Percentiles rank a stretch among this genome's conserved stretches.
Evolutionary conservation across 2,329 filamentous ascomycete species (phyloP).

Genomic region (Uncinocarpus reesii): DNA sequence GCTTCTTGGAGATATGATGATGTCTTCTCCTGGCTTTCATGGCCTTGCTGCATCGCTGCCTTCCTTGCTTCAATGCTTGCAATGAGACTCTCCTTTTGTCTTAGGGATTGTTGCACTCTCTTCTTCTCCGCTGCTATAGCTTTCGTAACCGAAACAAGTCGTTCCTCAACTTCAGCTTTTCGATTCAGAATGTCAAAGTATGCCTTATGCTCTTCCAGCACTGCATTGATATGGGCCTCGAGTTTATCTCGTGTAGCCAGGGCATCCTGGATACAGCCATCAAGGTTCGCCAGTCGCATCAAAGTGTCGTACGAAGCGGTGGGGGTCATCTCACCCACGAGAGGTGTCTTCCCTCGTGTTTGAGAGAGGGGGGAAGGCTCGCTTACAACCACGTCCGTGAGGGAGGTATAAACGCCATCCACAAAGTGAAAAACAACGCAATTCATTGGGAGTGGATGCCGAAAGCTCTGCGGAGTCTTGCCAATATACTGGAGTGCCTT

Average conservation of each 20-base stretch:
- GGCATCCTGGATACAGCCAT: conserved; percentile 84
- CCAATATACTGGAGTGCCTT: conserved; percentile 69
- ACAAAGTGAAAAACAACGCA: conserved; percentile 74
- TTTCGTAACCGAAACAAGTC: conserved; percentile 34
- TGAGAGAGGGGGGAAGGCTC: conserved; percentile 19
- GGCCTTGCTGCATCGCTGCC: conserved; percentile 57
- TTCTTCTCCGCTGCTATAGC: conserved; percentile 55
- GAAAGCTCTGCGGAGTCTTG: conserved; percentile 51
- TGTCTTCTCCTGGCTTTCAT: conserved; percentile 48
- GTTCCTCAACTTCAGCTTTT: conserved; percentile 33
- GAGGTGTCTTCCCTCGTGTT: conserved; percentile 14
- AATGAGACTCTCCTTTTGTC: conserved; percentile 56
- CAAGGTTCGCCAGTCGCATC: conserved; percentile 78
- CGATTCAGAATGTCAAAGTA: conserved; percentile 25
- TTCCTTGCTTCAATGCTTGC: conserved; percentile 56
- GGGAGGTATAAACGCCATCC: conserved; percentile 75
- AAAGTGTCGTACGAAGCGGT: conserved; percentile 80
- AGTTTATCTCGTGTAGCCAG: conserved; percentile 64
- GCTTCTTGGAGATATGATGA: conserved; percentile 54
- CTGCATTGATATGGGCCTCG: conserved; percentile 62
- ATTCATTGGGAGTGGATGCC: conserved; percentile 67
- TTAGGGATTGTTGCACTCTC: conserved; percentile 51
- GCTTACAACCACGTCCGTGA: conserved; percentile 52
- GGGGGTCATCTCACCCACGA: conserved; percentile 43
- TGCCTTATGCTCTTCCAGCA: conserved; percentile 32